phyloP scores from a whole-genome alignment of 2,329 filamentous ascomycete genomes.

The Thielaviopsis populi region DNA sequence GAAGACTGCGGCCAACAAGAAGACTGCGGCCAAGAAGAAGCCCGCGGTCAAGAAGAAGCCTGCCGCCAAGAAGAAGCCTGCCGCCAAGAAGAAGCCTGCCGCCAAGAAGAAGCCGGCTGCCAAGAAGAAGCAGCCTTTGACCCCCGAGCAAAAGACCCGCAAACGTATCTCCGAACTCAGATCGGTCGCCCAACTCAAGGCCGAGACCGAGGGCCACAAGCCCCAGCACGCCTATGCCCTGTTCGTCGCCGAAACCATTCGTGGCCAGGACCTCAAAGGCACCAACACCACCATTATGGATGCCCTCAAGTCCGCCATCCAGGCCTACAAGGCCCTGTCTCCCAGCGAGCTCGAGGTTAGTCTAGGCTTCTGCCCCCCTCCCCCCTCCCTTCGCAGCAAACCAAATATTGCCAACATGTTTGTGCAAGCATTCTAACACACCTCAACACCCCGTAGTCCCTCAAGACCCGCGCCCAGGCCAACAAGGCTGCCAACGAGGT shows the following conservation, averaged over 20 bases:
- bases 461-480: constrained; percentile 24
- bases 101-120: constrained; percentile 20
- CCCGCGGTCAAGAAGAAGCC: constrained; percentile 20
- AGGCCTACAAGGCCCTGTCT: constrained; percentile 28
- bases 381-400: not conserved
- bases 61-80: constrained; percentile 19
- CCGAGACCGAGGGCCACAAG: constrained; percentile 1
- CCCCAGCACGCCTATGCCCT: constrained; percentile 26
- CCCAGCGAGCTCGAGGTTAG: constrained; percentile 31
- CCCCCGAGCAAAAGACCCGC: constrained; percentile 26
- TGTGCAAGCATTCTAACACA: not conserved
- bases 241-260: constrained; percentile 25
- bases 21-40: constrained; percentile 16
- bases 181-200: not conserved
- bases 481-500: constrained; percentile 31
- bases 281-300: constrained; percentile 13
- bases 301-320: constrained; percentile 22
- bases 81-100: constrained; percentile 20
- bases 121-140: constrained; percentile 22
- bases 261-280: constrained; percentile 18
- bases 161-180: not conserved
- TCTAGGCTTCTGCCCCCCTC: constrained; percentile 6
- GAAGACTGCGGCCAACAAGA: constrained; percentile 18
- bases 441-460: constrained; percentile 22
- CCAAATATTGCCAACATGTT: not conserved